Percentiles rank a stretch among this genome's conserved stretches.
These are phyloP conservation scores for Erythrobasidium yunnanense DNA, from an alignment of 768 basidiomycete genomes.

Conservation along the genomic window DNA sequence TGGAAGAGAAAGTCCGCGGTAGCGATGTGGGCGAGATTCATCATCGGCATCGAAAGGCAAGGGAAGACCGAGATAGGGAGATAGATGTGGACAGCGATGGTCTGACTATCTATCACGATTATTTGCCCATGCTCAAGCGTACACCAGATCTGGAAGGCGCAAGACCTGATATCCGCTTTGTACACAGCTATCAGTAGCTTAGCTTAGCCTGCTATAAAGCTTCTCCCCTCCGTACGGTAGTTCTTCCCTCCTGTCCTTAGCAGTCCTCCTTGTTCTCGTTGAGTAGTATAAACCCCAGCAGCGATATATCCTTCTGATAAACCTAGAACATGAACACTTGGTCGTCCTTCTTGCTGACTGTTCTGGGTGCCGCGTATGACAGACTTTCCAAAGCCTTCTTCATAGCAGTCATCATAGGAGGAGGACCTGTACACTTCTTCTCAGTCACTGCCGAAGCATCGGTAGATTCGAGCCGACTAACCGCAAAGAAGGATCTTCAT, in stretches of 20 bases:
- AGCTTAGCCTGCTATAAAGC: neutral
- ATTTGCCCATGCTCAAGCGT: neutral
- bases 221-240: too few species aligned
- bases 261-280: too few species aligned
- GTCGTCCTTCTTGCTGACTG: conserved; percentile 70
- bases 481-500: conserved; percentile 84
- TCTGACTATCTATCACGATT: conserved; percentile 9
- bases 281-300: too few species aligned
- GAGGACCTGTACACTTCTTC: conserved; percentile 49
- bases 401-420: conserved; percentile 69
- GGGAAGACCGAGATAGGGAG: too few species aligned
- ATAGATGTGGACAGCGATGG: neutral
- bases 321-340: conserved; percentile 30
- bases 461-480: conserved; percentile 40
- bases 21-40: too few species aligned
- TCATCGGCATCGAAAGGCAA: neutral
- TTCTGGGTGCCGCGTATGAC: conserved; percentile 72
- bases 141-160: conserved; percentile 12
- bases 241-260: too few species aligned
- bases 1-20: too few species aligned
- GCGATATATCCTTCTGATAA: too few species aligned
- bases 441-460: neutral
- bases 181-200: neutral
- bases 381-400: conserved; percentile 83
- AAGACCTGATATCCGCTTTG: neutral